A percentile compares a stretch with the other conserved stretches of the same genome.
These are phyloP conservation scores for Mycena filopes DNA, from an alignment of 768 basidiomycete genomes.

Conservation along the genomic window DNA sequence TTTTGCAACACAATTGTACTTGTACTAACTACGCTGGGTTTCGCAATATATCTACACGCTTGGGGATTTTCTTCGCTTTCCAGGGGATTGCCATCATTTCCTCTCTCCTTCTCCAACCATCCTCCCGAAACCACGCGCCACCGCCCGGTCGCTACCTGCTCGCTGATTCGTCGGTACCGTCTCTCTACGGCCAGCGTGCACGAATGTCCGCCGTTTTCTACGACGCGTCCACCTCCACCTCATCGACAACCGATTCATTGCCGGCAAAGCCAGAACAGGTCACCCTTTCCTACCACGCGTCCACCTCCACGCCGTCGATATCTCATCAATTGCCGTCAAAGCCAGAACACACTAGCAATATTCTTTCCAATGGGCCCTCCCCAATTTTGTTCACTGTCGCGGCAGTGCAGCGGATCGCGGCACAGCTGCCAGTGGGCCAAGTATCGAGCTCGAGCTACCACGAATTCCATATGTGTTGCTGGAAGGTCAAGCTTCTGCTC, in stretches of 20 bases:
- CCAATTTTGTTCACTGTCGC: neutral
- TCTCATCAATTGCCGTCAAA: no score
- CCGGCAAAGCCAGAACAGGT: neutral
- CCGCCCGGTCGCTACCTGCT: no score
- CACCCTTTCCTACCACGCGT: neutral
- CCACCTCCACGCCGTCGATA: neutral
- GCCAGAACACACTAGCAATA: neutral
- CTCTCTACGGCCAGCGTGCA: no score
- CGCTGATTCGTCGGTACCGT: no score
- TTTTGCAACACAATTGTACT: constrained; percentile 27
- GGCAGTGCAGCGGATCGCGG: neutral
- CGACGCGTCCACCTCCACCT: neutral
- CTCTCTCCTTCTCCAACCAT: no score
- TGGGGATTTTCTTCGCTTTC: neutral
- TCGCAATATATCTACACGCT: neutral
- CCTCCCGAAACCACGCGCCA: no score
- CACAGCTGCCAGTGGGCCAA: constrained; percentile 3
- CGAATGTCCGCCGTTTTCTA: neutral
- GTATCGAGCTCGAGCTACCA: neutral
- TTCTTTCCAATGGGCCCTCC: neutral
- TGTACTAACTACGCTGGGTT: neutral
- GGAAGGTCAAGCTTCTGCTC: constrained; percentile 1
- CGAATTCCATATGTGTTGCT: constrained; percentile 2
- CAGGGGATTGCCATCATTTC: neutral
- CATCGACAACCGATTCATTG: neutral